These are phyloP conservation scores for Trypanosoma theileri DNA, from an alignment of 208 protist genomes.

Conservation along the genomic window DNA sequence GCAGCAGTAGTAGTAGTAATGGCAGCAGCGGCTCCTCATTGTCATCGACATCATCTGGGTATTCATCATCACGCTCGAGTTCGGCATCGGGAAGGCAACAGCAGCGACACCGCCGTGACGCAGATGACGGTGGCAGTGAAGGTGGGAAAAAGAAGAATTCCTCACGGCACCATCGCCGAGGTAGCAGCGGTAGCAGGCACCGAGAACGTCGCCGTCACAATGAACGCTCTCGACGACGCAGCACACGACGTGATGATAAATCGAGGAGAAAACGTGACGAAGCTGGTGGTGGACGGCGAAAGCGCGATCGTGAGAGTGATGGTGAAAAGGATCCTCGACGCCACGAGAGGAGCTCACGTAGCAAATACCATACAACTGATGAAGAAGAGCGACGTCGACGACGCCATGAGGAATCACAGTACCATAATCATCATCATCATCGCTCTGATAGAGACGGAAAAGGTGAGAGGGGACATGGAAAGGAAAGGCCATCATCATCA, in stretches of 20 bases:
- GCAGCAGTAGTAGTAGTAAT: slow-evolving; percentile 15
- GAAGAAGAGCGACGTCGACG: slow-evolving; percentile 15
- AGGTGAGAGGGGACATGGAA: slow-evolving; percentile 29
- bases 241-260: slow-evolving; percentile 16
- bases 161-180: slow-evolving; percentile 13
- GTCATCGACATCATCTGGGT: slow-evolving; percentile 8
- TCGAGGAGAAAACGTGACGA: slow-evolving; percentile 24
- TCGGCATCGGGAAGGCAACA: slow-evolving; percentile 11
- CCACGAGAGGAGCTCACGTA: slow-evolving; percentile 22
- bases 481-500: slow-evolving; percentile 7
- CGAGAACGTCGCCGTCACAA: slow-evolving; percentile 1
- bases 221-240: slow-evolving; percentile 4
- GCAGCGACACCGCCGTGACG: slow-evolving; percentile 18
- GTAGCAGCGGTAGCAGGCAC: slow-evolving; percentile 1
- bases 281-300: slow-evolving; percentile 12
- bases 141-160: slow-evolving; percentile 29
- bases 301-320: slow-evolving; percentile 20
- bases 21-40: not conserved
- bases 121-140: slow-evolving; percentile 9
- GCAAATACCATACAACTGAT: slow-evolving; percentile 14
- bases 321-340: slow-evolving; percentile 2
- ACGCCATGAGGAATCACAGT: slow-evolving; percentile 12
- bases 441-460: slow-evolving; percentile 10
- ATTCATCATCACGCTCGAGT: slow-evolving; percentile 3
- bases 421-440: slow-evolving; percentile 15